Base-by-base conservation (phyloP, 108 stramenopile genomes). In the Cyclotella atomus region DNA sequence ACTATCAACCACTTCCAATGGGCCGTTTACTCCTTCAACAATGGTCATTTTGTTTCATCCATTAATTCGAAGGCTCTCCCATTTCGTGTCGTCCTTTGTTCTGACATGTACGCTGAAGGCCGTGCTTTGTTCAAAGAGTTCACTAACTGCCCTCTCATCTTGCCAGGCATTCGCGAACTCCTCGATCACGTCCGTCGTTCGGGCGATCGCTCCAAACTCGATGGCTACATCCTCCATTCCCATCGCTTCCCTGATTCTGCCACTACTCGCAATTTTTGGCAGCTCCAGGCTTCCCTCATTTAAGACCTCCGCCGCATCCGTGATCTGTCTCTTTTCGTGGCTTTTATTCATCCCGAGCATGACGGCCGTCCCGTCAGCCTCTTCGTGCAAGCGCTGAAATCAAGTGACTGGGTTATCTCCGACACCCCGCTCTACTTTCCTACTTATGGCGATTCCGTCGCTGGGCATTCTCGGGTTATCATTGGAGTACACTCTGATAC, bases 1-100 rank as follows among this genome's bases (percentile, higher is more conserved):
- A 5, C 24, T 9, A 28, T 55, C 5, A 8, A 3, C 8, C 6
- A 28, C 2, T 16, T 55, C 3, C 23, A 4, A 2, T 69, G 68
- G 68, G 68, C 68, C 25, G 55, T 69, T 14, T 69, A 69, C n/a
- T 41, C 36, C 2, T 55, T 69, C 25, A 56, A 54, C 2, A 28
- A 21, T 41, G 68, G 68, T 0, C 68, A 69, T 20, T 69, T 69
- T 23, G 1, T 44, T 10, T 69, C 55, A 4, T 35, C 54, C 10
- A 56, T 69, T 27, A 0, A 55, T 17, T 24, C 36, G 0, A 1
- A 8, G 0, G 1, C 15, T 1, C 32, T 69, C 1, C 68, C 68
- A 12, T 69, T 69, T 25, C 1, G 3, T 25, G n/a, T 69, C 14
- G 15, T 25, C 14, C n/a, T 69, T 1, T 53, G 30, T 2, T 20